Conservation (phyloP, 306 rosid genomes). For the Vicia sativa region DNA sequence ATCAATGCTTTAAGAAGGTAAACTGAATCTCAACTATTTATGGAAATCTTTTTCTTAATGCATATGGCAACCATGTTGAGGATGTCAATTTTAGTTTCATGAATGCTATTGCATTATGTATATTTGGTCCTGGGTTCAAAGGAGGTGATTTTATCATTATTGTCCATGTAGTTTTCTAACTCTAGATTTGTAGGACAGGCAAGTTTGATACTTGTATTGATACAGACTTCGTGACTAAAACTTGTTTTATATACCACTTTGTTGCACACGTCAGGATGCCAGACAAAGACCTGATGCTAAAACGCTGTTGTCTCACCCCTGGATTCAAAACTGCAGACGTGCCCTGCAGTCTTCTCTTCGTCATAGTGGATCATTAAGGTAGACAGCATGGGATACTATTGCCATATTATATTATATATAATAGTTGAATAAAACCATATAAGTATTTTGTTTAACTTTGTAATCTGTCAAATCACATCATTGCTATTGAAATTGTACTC, state of each 20-base stretch:
- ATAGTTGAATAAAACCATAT: conserved; percentile 26
- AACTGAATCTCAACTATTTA: conserved; percentile 35
- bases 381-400: conserved; percentile 34
- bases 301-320: conserved; percentile 91
- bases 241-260: conserved; percentile 33
- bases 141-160: conserved; percentile 24
- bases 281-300: conserved; percentile 99
- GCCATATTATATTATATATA: conserved; percentile 27
- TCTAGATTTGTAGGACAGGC: conserved; percentile 18
- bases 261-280: conserved; percentile 77
- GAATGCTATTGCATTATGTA: conserved; percentile 19
- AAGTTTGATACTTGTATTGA: conserved; percentile 27
- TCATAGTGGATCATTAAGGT: conserved; percentile 89
- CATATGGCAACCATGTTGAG: neutral
- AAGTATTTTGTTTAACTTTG: conserved; percentile 2
- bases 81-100: conserved; percentile 1
- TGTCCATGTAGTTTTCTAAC: conserved; percentile 24
- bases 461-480: conserved; percentile 12
- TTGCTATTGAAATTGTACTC: conserved; percentile 1
- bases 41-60: conserved; percentile 30
- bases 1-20: conserved; percentile 99
- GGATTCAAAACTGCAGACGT: conserved; percentile 86
- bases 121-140: conserved; percentile 3
- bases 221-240: conserved; percentile 23
- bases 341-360: conserved; percentile 93